Evolutionary conservation across 495 filamentous ascomycete genomes (phyloP), one percentile per base, ranked within the genome.

Genomic region (Aspergillus leporis): DNA sequence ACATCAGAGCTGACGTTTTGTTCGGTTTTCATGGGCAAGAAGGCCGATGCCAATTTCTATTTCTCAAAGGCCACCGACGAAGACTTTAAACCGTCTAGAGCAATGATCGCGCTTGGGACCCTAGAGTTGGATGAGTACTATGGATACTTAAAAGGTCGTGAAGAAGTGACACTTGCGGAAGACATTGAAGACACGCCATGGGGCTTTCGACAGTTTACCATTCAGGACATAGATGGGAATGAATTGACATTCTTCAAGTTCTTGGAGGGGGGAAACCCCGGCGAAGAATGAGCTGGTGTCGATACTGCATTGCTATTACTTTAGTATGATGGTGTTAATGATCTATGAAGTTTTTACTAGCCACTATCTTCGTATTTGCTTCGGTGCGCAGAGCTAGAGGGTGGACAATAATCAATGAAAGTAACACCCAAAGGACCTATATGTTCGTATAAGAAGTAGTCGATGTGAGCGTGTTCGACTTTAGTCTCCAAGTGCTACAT

Each of bases 211-310:
- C 56, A 59, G 49, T 59, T 59, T 45, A 43, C 56, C 5, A 52
- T 59, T 32, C 38, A 45, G 36, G 56, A 59, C 53, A 18, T 5
- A n/a, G 56, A 59, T 32, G 56, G 56, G 16, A 59, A 59, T 30
- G 5, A n/a, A 23, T 41, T 59, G 30, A 53, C 56, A 16, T 59
- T 59, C 32, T 59, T 59, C 14, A 59, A 59, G 14, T 59, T 59
- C n/a, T n/a, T 59, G 32, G 56, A 59, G 45, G 56, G 48, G 19
- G 56, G 56, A 13, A 53, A 53, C 19, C 56, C 56, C 14, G 56
- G 56, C 1, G 34, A 59, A 13, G 56, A 59, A 30, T 59, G 40
- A 52, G 19, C 4, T 21, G n/a, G n/a, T n/a, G n/a, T n/a, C n/a
- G n/a, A n/a, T n/a, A n/a, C n/a, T n/a, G n/a, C n/a, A n/a, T n/a